phyloP scores from a whole-genome alignment of 148 eudicot species.

The Gaultheria prostrata region DNA sequence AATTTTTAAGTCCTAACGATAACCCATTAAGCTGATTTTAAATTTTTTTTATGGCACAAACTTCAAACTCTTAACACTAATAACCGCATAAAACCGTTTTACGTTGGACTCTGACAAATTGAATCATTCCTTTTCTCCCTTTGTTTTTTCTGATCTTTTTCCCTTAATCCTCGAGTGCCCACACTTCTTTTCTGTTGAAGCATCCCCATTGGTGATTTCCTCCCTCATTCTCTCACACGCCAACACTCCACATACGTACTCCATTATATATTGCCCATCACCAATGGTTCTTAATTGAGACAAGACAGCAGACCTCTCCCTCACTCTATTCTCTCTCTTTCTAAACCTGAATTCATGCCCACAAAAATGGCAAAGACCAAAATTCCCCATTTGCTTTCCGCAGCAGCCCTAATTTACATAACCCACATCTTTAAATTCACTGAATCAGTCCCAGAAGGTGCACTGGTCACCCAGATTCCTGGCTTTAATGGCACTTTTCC shows the following conservation, averaged over 20 bases:
- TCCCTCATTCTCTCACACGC: background rate
- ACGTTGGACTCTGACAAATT: background rate
- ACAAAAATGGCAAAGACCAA: background rate
- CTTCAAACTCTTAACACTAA: background rate
- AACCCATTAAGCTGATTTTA: too few relatives aligned
- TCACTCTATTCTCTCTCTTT: slow-evolving; percentile 1
- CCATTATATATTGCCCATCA: background rate
- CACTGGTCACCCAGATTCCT: slow-evolving; percentile 66
- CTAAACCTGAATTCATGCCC: background rate
- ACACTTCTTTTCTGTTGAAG: background rate
- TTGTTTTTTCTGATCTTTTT: background rate
- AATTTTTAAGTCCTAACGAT: too few relatives aligned
- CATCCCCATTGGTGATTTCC: background rate
- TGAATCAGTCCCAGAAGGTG: slow-evolving; percentile 68
- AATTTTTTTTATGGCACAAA: background rate
- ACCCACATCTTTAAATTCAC: slow-evolving; percentile 11
- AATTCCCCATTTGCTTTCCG: background rate
- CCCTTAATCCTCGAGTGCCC: background rate
- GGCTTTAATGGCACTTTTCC: slow-evolving; percentile 79
- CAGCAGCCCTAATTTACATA: slow-evolving; percentile 3
- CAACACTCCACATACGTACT: background rate
- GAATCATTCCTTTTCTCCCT: background rate
- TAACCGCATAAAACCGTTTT: background rate
- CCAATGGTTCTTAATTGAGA: background rate
- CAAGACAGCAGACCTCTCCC: slow-evolving; percentile 16